Evolutionary conservation across 1,284 basidiomycete species (phyloP), one percentile per base, ranked within the genome.

Genomic region (Boletus smithii): DNA sequence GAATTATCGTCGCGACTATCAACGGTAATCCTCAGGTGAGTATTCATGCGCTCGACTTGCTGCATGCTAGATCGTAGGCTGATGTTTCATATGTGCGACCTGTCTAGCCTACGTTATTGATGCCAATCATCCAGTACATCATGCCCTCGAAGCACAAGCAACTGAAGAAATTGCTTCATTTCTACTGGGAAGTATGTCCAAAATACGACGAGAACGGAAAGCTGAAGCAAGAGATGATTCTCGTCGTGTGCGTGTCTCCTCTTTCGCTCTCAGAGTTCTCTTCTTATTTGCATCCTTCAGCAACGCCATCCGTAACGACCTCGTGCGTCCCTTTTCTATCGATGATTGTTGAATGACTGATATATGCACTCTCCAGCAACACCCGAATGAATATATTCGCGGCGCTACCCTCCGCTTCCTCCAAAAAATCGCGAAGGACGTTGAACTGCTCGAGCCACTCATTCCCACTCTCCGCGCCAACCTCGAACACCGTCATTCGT

Each of bases 141-240:
- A 66, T 99, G 75, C 97, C 97, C 20, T 92, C 88, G 53, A 85
- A 87, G 66, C 95, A 91, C 75, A 99, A 99, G 76, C 87, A 91
- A 59, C 83, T 99, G 66, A 99, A 99, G 81, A 99, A 99, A 77
- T 75, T 98, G 63, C 77, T 98, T 32, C 94, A 98, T 71, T 98
- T 98, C 69, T 99, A 99, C 71, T 99, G 95, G 95, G 97, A 99
- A 73, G 91, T 99, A 26, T 98, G 95, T 71, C 95, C 97, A 22
- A 98, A 99, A 71, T 88, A 97, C 58, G 97, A 99, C 61, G 95
- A 98, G 56, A 85, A 83, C 55, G 97, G 97, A 47, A 98, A 98
- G 73, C 74, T 99, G 61, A 98, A 97, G 79, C 97, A 99, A 72
- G 97, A 99, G 75, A 99, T 99, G 97, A 99, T 99, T 63, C 80